Evolutionary conservation across 108 stramenopile genomes (phyloP).

Genomic region (Nitzschia sp.): DNA sequence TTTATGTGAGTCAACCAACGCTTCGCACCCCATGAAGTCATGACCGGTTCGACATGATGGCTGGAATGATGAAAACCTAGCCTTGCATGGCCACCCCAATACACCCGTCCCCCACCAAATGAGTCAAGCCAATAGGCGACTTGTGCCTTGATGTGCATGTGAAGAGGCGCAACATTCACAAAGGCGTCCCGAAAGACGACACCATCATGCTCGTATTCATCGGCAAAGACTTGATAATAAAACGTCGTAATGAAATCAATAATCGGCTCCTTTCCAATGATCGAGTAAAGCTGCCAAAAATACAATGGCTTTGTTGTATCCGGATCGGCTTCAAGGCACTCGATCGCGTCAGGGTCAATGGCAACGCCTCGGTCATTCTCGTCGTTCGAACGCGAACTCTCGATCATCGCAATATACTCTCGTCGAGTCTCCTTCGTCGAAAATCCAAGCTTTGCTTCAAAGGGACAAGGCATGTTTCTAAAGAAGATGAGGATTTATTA

Average conservation of each 20-base stretch:
- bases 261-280: conserved; percentile 26
- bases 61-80: conserved; percentile 26
- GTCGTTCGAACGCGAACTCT: too few relatives aligned
- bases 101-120: conserved; percentile 27
- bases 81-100: conserved; percentile 25
- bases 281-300: conserved; percentile 33
- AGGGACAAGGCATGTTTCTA: conserved; percentile 15
- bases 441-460: conserved; percentile 14
- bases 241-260: conserved; percentile 19
- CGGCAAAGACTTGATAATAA: conserved; percentile 25
- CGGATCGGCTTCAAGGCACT: conserved; percentile 5
- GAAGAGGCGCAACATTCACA: background rate
- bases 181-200: conserved; percentile 17
- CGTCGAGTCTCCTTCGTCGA: conserved; percentile 4
- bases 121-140: conserved; percentile 24
- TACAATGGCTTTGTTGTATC: conserved; percentile 16
- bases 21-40: conserved; percentile 25
- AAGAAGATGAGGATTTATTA: too few relatives aligned
- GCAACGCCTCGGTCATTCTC: too few relatives aligned
- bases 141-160: conserved; percentile 29
- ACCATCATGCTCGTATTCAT: conserved; percentile 4
- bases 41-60: conserved; percentile 2
- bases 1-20: conserved; percentile 37
- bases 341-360: too few relatives aligned
- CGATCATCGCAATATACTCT: background rate